Evolutionary conservation across 1,139 yeast species (phyloP), one percentile per base, ranked within the genome.

Genomic region (Nakaseomyces bracarensis): DNA sequence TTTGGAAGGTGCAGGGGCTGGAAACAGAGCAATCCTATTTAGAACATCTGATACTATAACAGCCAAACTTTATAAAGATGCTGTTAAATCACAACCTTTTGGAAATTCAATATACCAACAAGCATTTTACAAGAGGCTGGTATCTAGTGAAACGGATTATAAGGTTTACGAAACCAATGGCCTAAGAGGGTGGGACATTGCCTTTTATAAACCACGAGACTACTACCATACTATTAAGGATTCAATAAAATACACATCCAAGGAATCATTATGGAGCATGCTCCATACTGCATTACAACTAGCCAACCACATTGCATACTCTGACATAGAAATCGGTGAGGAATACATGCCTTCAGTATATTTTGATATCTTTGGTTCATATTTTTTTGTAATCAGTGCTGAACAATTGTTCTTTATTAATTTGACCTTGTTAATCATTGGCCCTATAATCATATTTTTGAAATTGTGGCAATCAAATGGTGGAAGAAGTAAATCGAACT

Each of bases 1-100:
- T 57, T 67, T 89, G 49, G 97, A 89, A 67, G 96, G 96, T n/a
- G 85, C 96, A 0, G 96, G 96, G 3, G 84, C 94, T 3, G 96
- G 96, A 21, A 95, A 95, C 5, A 77, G 83, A 48, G 89, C 96
- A 0, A 71, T 84, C 28, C 66, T 89, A 37, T 86, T 89, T 61
- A 72, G 96, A 60, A 80, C 91, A 14, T 79, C 95, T 0, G 95
- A 89, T 57, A 74, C 72, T 49, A 83, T 82, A 0, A 74, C 84
- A 8, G 83, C 83, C 1, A 70, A 79, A 47, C 77, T 72, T 52
- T 77, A 71, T 48, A 53, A 63, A 23, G 45, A 48, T n/a, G 76
- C 72, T 1, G 66, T 65, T 20, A 60, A 65, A 3, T 49, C 61
- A 13, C 55, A 59, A n/a, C 95, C 95, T 0, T 84, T 78, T 64